Evolutionary conservation across 805 yeast genomes (phyloP).

Genomic region (Kodamaea laetipori): DNA sequence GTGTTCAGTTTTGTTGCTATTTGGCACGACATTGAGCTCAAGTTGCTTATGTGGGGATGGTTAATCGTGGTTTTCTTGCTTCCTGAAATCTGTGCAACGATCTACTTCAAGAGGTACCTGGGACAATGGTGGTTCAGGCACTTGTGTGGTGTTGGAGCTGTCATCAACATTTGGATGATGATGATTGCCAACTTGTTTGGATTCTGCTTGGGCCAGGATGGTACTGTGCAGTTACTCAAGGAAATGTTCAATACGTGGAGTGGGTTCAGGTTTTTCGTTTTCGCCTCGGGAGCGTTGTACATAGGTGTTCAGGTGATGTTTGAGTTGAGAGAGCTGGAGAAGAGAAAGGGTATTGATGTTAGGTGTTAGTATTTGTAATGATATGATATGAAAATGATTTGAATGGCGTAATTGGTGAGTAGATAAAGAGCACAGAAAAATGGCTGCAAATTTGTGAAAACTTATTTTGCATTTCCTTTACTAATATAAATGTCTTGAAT

Average conservation of each 20-base stretch:
- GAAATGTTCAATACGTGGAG: constrained; percentile 72
- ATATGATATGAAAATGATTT: background rate
- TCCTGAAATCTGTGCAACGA: constrained; percentile 77
- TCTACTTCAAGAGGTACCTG: constrained; percentile 41
- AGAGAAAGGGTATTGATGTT: constrained; percentile 77
- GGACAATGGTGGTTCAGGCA: constrained; percentile 72
- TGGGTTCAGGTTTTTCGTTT: constrained; percentile 65
- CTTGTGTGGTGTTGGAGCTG: constrained; percentile 84
- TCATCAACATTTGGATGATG: constrained; percentile 93
- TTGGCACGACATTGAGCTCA: constrained; percentile 96
- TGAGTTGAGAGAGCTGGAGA: constrained; percentile 85
- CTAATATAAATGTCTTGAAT: no score
- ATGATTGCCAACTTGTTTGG: constrained; percentile 95
- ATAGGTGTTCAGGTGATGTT: constrained; percentile 93
- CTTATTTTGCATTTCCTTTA: no score
- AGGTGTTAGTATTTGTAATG: constrained; percentile 54
- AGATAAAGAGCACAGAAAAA: no score
- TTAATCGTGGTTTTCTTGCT: constrained; percentile 78
- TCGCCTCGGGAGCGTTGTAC: constrained; percentile 67
- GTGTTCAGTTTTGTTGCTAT: constrained; percentile 95
- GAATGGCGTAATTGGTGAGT: background rate
- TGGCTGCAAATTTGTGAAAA: no score
- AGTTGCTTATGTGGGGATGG: constrained; percentile 95
- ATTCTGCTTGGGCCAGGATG: constrained; percentile 90
- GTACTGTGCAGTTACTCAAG: constrained; percentile 61